Conservation (phyloP, 2,329 filamentous ascomycete species). For the Aspergillus uvarum region DNA sequence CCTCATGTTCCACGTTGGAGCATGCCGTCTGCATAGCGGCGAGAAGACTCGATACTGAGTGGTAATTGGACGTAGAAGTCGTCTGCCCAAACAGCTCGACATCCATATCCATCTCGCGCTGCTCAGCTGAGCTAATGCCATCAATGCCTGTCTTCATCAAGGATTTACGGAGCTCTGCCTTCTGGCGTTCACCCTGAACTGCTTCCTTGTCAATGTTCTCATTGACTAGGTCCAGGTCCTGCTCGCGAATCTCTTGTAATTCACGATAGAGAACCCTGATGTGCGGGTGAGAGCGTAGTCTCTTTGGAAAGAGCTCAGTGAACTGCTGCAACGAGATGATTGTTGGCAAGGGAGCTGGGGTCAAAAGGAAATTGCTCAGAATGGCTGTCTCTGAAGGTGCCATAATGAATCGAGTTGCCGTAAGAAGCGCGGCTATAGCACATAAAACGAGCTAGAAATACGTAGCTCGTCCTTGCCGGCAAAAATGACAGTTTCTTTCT, state of each 20-base stretch:
- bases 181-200: constrained; percentile 37
- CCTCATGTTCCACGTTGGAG: constrained; percentile 65
- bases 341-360: constrained; percentile 70
- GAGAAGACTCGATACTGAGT: constrained; percentile 65
- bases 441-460: not conserved
- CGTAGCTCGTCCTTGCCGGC: no score
- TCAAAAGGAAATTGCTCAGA: constrained; percentile 73
- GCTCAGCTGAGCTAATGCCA: constrained; percentile 33
- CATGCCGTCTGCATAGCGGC: constrained; percentile 68
- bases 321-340: constrained; percentile 74
- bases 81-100: constrained; percentile 60
- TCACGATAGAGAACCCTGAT: constrained; percentile 74
- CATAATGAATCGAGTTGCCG: constrained; percentile 51
- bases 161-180: constrained; percentile 39
- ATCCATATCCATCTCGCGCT: constrained; percentile 47
- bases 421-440: not conserved
- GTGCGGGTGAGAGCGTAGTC: constrained; percentile 64
- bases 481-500: not conserved
- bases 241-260: constrained; percentile 71
- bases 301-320: constrained; percentile 70
- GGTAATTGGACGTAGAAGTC: constrained; percentile 46
- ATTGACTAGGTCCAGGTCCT: constrained; percentile 66
- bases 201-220: constrained; percentile 48
- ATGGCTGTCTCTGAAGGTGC: constrained; percentile 72
- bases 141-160: constrained; percentile 33